Conservation (phyloP, 2,329 filamentous ascomycete genomes). For the Aspergillus sp. region DNA sequence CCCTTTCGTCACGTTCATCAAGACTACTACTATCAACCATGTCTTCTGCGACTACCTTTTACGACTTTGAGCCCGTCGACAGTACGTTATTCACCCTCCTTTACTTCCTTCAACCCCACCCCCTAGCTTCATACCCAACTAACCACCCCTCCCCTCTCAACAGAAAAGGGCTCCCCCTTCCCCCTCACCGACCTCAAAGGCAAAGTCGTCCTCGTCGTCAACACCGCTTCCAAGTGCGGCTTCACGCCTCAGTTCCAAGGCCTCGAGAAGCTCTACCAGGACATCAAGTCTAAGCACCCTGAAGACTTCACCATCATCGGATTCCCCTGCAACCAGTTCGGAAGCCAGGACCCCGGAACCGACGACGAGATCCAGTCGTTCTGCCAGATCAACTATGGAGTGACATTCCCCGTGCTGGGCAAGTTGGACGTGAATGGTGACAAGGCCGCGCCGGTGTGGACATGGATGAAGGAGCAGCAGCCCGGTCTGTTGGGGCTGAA, state of each 20-base stretch:
- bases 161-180: constrained; percentile 73
- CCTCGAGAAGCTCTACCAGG: constrained; percentile 87
- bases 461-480: constrained; percentile 71
- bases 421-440: constrained; percentile 95
- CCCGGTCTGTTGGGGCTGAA: constrained; percentile 85
- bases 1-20: not conserved
- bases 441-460: constrained; percentile 73
- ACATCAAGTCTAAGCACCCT: constrained; percentile 66
- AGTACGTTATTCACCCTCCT: constrained; percentile 45
- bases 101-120: not conserved
- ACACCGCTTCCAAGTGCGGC: constrained; percentile 97
- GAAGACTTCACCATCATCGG: constrained; percentile 85
- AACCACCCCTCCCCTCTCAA: constrained; percentile 13
- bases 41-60: constrained; percentile 60
- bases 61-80: constrained; percentile 61
- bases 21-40: constrained; percentile 40
- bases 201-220: constrained; percentile 95
- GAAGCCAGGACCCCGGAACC: constrained; percentile 79
- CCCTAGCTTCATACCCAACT: not conserved
- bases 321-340: constrained; percentile 99
- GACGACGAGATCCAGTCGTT: constrained; percentile 79
- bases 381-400: constrained; percentile 93
- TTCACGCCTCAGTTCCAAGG: constrained; percentile 95
- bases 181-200: constrained; percentile 72
- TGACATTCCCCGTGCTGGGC: constrained; percentile 84